phyloP scores from a whole-genome alignment of 306 rosid genomes.

The Medicago ruthenica region DNA sequence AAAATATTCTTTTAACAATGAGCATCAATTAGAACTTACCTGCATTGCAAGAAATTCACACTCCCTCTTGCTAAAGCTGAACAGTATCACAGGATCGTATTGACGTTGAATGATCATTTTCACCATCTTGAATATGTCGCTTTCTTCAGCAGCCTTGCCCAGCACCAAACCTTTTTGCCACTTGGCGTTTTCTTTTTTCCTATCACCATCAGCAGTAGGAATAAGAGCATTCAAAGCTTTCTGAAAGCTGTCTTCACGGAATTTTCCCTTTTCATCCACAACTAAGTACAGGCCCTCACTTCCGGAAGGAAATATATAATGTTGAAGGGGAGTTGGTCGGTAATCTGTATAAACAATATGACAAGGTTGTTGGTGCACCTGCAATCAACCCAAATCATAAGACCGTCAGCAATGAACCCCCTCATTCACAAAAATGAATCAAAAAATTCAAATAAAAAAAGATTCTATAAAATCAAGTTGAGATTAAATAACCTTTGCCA shows the following conservation, averaged over 20 bases:
- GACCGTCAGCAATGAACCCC: background rate
- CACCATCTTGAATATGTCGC: slow-evolving; percentile 95
- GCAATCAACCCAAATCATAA: slow-evolving; percentile 50
- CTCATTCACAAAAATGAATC: background rate
- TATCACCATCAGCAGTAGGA: slow-evolving; percentile 62
- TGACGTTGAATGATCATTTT: slow-evolving; percentile 96
- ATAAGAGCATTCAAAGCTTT: slow-evolving; percentile 78
- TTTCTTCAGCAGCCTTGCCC: slow-evolving; percentile 75
- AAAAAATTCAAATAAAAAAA: background rate
- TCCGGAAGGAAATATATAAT: slow-evolving; percentile 88
- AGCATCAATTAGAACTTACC: slow-evolving; percentile 53
- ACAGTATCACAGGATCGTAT: slow-evolving; percentile 92
- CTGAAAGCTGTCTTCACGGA: slow-evolving; percentile 89
- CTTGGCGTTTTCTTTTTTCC: slow-evolving; percentile 69
- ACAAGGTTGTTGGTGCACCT: slow-evolving; percentile 95
- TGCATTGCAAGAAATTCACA: slow-evolving; percentile 97
- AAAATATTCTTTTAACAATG: slow-evolving; percentile 10
- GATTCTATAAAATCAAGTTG: slow-evolving; percentile 1
- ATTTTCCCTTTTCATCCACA: slow-evolving; percentile 87
- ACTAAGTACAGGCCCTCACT: slow-evolving; percentile 85
- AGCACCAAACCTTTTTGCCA: slow-evolving; percentile 74
- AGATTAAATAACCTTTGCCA: slow-evolving; percentile 71
- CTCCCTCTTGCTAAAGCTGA: slow-evolving; percentile 97
- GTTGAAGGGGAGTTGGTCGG: slow-evolving; percentile 98
- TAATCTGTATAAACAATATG: slow-evolving; percentile 94